Evolutionary conservation across 2,329 filamentous ascomycete species (phyloP).

Genomic region (Graphilbum ipis-grandicollis): DNA sequence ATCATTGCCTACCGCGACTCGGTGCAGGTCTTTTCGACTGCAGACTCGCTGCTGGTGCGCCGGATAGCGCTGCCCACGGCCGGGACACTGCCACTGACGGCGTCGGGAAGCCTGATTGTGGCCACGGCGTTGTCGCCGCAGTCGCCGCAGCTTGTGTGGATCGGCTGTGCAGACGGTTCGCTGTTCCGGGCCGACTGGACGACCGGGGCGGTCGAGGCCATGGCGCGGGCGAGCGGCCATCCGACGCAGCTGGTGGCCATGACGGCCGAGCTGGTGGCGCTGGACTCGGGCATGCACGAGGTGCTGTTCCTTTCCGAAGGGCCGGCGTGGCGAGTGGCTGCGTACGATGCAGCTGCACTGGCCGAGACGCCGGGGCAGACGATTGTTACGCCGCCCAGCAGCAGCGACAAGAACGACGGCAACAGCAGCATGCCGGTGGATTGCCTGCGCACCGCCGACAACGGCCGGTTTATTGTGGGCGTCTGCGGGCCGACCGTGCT

Average conservation of each 20-base stretch:
- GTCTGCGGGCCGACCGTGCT: slow-evolving; percentile 36
- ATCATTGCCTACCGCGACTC: slow-evolving; percentile 59
- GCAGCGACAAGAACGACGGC: neutral
- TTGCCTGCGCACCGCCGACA: slow-evolving; percentile 29
- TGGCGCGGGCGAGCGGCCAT: slow-evolving; percentile 21
- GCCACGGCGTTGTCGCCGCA: slow-evolving; percentile 22
- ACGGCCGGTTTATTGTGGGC: slow-evolving; percentile 41
- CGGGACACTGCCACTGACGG: slow-evolving; percentile 13
- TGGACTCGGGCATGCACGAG: slow-evolving; percentile 21
- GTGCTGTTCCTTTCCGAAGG: slow-evolving; percentile 29
- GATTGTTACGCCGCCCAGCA: slow-evolving; percentile 5
- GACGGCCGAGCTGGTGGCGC: slow-evolving; percentile 20
- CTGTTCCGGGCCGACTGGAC: slow-evolving; percentile 44
- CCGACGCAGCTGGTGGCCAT: slow-evolving; percentile 24
- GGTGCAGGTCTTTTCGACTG: slow-evolving; percentile 64
- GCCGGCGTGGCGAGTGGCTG: slow-evolving; percentile 23
- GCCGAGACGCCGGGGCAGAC: slow-evolving; percentile 2
- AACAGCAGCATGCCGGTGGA: slow-evolving; percentile 16
- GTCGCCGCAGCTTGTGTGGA: slow-evolving; percentile 32
- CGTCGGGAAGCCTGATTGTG: slow-evolving; percentile 16
- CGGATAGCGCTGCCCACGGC: slow-evolving; percentile 49
- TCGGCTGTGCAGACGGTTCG: slow-evolving; percentile 38
- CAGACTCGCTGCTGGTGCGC: slow-evolving; percentile 65
- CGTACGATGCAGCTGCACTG: slow-evolving; percentile 18
- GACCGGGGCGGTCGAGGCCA: slow-evolving; percentile 21